Base-by-base conservation (phyloP, 495 filamentous ascomycete species). In the Xylaria bambusicola region DNA sequence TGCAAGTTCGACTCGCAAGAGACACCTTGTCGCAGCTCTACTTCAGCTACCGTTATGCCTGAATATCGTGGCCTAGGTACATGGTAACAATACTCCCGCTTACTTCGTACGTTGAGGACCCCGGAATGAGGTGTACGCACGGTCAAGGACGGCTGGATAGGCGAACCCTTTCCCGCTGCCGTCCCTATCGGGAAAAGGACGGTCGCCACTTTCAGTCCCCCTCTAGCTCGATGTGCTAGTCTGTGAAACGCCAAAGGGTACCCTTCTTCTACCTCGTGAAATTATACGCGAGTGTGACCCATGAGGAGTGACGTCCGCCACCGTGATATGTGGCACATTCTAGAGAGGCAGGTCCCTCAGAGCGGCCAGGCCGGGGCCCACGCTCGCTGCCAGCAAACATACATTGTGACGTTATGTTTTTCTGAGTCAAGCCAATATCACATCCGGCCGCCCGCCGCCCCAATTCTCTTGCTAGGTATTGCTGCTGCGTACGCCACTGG, bases 231-330 rank as follows among this genome's bases (percentile, higher is more conserved):
- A n/a, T 31, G 15, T 33, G 13, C n/a, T n/a, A 51, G 27, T 36
- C 24, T 42, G 47, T 58, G 47, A 50, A 24, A 58, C 46, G 44
- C 35, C n/a, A n/a, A n/a, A 44, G n/a, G 45, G 51, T 36, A 44
- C 18, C 6, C n/a, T 20, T 29, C 36, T 17, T 51, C 38, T 44
- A 17, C 35, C 26, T 9, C 27, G 50, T 2, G 18, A 42, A 23
- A 51, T 58, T 50, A 27, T 7, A 12, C 26, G 18, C 35, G 17
- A 33, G 31, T 35, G 46, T 58, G 56, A 4, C 12, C 48, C 26
- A 58, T 40, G 26, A 26, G 56, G 36, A 35, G 56, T 58, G 56
- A 58, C 47, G 56, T 58, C 47, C 44, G 17, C 26, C 20, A 44
- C 45, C 17, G 23, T n/a, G 29, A 33, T 33, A 4, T 44, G 52